Evolutionary conservation across 495 filamentous ascomycete genomes (phyloP).

Genomic region (Aspergillus sclerotioniger): DNA sequence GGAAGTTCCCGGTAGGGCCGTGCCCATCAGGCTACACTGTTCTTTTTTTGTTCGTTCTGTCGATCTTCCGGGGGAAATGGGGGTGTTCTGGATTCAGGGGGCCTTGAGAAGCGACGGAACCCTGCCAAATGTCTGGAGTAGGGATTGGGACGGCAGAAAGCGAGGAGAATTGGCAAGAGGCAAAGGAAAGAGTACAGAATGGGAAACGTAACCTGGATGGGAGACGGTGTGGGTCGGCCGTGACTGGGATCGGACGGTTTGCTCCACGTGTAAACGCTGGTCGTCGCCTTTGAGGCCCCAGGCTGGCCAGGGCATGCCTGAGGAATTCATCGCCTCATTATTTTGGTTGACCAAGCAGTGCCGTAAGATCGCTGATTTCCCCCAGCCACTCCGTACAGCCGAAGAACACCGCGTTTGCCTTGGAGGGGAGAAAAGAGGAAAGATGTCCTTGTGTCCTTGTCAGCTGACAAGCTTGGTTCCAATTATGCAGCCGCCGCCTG

Average conservation of each 20-base stretch:
- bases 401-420: no score
- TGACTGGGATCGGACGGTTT: background rate
- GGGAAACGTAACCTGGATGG: conserved; percentile 5
- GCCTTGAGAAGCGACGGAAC: background rate
- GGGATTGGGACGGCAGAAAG: background rate
- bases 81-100: no score
- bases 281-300: background rate
- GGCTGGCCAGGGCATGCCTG: background rate
- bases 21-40: conserved; percentile 28
- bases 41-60: conserved; percentile 9
- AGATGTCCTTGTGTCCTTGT: no score
- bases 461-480: no score
- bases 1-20: conserved; percentile 14
- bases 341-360: no score
- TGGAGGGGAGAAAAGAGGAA: no score
- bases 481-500: no score
- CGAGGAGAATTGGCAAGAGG: background rate
- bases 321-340: no score
- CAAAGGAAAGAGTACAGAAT: background rate
- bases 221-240: conserved; percentile 3
- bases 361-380: no score
- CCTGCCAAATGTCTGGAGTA: background rate
- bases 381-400: no score
- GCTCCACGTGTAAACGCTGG: conserved; percentile 3
- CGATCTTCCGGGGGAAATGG: background rate